A percentile compares a stretch with the other conserved stretches of the same genome.
Conservation (phyloP, 2,329 filamentous ascomycete species). For the Elsinoe australis region DNA sequence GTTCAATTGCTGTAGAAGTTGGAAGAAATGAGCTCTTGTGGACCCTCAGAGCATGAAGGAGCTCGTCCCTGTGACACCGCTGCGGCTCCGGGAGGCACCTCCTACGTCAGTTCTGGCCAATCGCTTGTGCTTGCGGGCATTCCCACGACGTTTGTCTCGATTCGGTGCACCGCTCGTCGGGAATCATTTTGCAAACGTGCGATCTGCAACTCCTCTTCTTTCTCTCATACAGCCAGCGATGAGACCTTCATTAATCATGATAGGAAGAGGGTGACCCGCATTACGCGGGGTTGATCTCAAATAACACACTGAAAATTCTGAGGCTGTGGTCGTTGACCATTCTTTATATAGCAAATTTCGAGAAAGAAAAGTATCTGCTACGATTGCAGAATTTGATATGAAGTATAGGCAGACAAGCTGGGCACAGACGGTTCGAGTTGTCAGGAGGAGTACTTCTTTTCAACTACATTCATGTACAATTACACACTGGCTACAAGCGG, state of each 20-base stretch:
- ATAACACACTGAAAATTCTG: conserved; percentile 6
- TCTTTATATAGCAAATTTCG: background rate
- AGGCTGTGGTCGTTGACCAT: conserved; percentile 11
- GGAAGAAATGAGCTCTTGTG: too few relatives aligned
- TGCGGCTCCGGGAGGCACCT: background rate
- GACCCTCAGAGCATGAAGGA: background rate
- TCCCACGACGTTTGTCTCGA: background rate
- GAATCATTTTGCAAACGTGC: background rate
- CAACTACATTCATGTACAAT: background rate
- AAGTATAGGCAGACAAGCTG: too few relatives aligned
- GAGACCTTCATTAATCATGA: conserved; percentile 9
- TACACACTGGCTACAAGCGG: background rate
- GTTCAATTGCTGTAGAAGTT: too few relatives aligned
- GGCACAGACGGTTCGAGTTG: too few relatives aligned
- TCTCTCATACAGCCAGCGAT: conserved; percentile 14
- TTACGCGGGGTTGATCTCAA: conserved; percentile 8
- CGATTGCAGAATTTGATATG: conserved; percentile 1
- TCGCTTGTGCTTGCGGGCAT: background rate
- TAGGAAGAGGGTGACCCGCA: conserved; percentile 14
- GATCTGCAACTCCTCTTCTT: conserved; percentile 1
- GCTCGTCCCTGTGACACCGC: too few relatives aligned
- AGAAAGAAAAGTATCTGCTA: background rate
- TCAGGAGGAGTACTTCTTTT: too few relatives aligned
- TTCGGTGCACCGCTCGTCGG: background rate
- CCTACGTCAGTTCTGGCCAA: conserved; percentile 10